Evolutionary conservation across 345 rosid species (phyloP).

Genomic region (Citrus glauca): DNA sequence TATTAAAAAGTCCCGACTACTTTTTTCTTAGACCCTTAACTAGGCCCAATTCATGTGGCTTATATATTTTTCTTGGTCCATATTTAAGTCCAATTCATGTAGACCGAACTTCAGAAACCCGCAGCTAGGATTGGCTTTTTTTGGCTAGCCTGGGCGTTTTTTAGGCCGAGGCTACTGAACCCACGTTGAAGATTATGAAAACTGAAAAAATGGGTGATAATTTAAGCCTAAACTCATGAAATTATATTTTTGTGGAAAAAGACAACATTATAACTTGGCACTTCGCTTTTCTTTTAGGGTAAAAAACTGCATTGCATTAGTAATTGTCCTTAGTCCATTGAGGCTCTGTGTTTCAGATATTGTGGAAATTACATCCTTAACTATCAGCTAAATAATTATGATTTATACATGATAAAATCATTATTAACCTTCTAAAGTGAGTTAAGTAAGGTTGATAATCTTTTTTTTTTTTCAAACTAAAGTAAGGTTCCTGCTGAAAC

Average conservation of each 20-base stretch:
- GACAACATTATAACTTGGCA: background rate
- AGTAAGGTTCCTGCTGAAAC: no score
- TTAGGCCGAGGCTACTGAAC: no score
- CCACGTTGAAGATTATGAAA: no score
- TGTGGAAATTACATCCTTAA: background rate
- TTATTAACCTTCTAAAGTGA: background rate
- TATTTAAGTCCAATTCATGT: no score
- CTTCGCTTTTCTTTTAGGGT: background rate
- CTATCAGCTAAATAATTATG: background rate
- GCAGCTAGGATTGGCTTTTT: no score
- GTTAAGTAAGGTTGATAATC: background rate
- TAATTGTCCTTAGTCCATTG: background rate
- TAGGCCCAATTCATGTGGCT: fast-evolving
- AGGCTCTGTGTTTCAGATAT: background rate
- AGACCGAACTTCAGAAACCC: fast-evolving
- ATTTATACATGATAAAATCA: background rate
- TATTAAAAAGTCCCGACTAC: no score
- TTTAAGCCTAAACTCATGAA: background rate
- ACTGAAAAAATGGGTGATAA: background rate
- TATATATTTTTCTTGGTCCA: no score
- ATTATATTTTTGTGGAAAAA: background rate
- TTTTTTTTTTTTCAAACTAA: no score
- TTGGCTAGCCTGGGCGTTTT: no score
- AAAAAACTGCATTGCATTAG: background rate
- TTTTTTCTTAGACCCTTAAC: no score